Evolutionary conservation across 2,329 filamentous ascomycete genomes (phyloP).

Genomic region (Fusarium algeriense): DNA sequence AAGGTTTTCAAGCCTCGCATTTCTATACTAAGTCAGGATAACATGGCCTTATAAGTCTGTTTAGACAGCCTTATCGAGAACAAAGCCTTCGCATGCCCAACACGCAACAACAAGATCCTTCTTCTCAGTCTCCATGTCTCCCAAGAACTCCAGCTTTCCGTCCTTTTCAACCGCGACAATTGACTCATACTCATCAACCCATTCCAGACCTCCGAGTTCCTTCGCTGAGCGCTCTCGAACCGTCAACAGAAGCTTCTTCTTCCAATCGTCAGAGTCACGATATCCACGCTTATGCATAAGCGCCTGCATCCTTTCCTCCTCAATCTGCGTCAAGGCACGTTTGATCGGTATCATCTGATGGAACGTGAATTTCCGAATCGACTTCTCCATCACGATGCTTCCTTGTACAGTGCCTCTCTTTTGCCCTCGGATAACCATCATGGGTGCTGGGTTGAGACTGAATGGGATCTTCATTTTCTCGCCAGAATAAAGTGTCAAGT

Average conservation of each 20-base stretch:
- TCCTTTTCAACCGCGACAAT: not conserved
- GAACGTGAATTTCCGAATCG: not conserved
- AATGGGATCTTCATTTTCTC: conserved; percentile 1
- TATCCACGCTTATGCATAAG: not conserved
- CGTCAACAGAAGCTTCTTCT: not conserved
- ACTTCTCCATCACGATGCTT: not conserved
- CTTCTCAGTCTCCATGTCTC: not conserved
- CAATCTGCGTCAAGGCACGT: not conserved
- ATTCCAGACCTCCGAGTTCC: not conserved
- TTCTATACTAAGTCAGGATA: no score
- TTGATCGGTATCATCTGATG: not conserved
- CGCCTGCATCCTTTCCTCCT: not conserved
- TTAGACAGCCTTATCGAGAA: not conserved
- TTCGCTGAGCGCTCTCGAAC: not conserved
- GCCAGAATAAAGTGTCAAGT: not conserved
- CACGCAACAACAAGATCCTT: not conserved
- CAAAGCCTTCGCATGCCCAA: not conserved
- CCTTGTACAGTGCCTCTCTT: not conserved
- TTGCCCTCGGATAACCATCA: not conserved
- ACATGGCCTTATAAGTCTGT: no score
- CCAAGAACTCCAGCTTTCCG: not conserved
- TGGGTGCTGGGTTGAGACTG: not conserved
- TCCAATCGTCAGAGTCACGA: not conserved
- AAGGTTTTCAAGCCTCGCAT: no score
- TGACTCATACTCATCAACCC: not conserved